These are phyloP conservation scores for Capsicum pubescens DNA, from an alignment of 257 asterid species.

Conservation along the genomic window DNA sequence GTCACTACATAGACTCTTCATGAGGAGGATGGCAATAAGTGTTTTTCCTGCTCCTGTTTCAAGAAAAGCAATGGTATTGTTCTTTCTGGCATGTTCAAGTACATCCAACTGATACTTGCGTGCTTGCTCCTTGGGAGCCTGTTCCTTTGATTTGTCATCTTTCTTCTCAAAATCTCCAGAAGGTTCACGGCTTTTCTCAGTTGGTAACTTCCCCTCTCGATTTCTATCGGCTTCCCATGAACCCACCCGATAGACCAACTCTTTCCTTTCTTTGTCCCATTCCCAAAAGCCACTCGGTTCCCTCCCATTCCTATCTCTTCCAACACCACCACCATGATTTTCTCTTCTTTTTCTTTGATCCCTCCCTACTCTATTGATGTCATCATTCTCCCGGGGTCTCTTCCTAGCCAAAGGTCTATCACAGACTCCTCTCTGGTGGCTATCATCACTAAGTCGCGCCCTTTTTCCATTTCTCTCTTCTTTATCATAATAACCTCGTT, in stretches of 20 bases:
- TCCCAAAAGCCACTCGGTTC: slow-evolving; percentile 94
- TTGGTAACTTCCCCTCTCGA: slow-evolving; percentile 55
- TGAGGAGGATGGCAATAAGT: slow-evolving; percentile 88
- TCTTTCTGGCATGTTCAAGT: slow-evolving; percentile 91
- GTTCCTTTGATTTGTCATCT: slow-evolving; percentile 57
- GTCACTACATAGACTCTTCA: slow-evolving; percentile 73
- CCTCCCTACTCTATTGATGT: slow-evolving; percentile 57
- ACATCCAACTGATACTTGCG: slow-evolving; percentile 98
- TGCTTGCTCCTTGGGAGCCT: slow-evolving; percentile 81
- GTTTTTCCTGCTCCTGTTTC: slow-evolving; percentile 99
- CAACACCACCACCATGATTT: slow-evolving; percentile 52
- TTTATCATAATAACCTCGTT: slow-evolving; percentile 35
- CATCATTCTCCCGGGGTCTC: slow-evolving; percentile 64
- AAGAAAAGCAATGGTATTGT: slow-evolving; percentile 92
- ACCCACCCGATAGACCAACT: slow-evolving; percentile 76
- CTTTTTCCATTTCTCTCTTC: slow-evolving; percentile 54
- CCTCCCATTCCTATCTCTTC: slow-evolving; percentile 66
- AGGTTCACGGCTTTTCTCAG: slow-evolving; percentile 44
- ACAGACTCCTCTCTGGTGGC: slow-evolving; percentile 54
- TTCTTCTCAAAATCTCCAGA: slow-evolving; percentile 53
- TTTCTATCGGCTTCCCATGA: slow-evolving; percentile 73
- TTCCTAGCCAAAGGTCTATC: slow-evolving; percentile 64
- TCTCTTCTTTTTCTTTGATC: slow-evolving; percentile 69
- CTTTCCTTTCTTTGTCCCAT: slow-evolving; percentile 80
- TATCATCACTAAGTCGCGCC: slow-evolving; percentile 50